Percentiles rank a stretch among this genome's conserved stretches.
phyloP scores from a whole-genome alignment of 306 rosid genomes.

The Luffa aegyptiaca region DNA sequence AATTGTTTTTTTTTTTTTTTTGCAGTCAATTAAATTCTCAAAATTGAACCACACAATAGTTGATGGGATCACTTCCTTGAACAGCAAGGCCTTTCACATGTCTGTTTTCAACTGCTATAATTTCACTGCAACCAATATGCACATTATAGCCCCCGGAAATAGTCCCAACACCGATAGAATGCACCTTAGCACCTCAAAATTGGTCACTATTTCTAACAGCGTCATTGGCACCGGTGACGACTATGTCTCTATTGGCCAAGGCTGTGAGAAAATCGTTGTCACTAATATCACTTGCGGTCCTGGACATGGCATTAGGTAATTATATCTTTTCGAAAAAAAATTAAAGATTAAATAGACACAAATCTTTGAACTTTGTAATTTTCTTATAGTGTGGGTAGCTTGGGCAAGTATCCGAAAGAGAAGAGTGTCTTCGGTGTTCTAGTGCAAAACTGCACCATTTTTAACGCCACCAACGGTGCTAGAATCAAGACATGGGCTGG shows the following conservation, averaged over 20 bases:
- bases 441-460: slow-evolving; percentile 42
- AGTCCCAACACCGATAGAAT: slow-evolving; percentile 87
- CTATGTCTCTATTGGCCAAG: slow-evolving; percentile 53
- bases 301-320: slow-evolving; percentile 54
- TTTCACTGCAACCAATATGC: slow-evolving; percentile 16
- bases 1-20: neutral
- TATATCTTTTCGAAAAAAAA: neutral
- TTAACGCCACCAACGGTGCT: slow-evolving; percentile 54
- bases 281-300: slow-evolving; percentile 56
- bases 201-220: slow-evolving; percentile 21
- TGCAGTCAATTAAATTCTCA: slow-evolving; percentile 39
- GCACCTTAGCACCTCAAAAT: slow-evolving; percentile 26
- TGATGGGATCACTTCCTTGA: slow-evolving; percentile 33
- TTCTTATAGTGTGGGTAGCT: slow-evolving; percentile 42
- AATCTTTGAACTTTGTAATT: too few relatives aligned
- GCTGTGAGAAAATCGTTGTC: slow-evolving; percentile 14
- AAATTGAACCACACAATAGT: slow-evolving; percentile 25
- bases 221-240: slow-evolving; percentile 60
- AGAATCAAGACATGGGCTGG: slow-evolving; percentile 58
- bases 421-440: slow-evolving; percentile 19
- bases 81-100: slow-evolving; percentile 47
- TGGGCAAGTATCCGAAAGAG: slow-evolving; percentile 48
- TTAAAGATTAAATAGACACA: neutral
- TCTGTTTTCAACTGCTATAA: slow-evolving; percentile 20
- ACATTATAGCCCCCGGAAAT: slow-evolving; percentile 32